Evolutionary conservation across 2,329 filamentous ascomycete genomes (phyloP).

Genomic region (Fusarium lyarnte): DNA sequence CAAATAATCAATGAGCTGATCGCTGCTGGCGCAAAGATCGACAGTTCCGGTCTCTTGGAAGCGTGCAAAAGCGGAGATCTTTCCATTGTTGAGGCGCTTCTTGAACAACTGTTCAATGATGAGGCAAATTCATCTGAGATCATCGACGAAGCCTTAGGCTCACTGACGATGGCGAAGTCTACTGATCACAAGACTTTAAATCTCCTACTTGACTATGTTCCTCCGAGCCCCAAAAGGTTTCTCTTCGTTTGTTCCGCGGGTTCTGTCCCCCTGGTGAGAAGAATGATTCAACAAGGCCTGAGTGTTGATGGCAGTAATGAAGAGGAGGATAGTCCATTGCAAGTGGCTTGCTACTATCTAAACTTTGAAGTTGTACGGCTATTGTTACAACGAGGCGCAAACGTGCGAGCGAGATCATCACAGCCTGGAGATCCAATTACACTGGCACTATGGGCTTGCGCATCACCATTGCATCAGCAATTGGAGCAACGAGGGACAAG

Average conservation of each 20-base stretch:
- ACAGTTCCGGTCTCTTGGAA: not conserved
- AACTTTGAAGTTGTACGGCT: not conserved
- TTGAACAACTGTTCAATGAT: not conserved
- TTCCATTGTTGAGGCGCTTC: not conserved
- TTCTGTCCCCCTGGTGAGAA: not conserved
- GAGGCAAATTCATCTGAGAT: not conserved
- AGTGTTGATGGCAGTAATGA: not conserved
- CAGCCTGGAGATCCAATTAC: not conserved
- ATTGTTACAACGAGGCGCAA: not conserved
- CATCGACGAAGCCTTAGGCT: not conserved
- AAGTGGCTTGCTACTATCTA: not conserved
- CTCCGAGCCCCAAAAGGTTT: not conserved
- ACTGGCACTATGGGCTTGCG: not conserved
- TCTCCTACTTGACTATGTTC: not conserved
- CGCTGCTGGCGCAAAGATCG: not conserved
- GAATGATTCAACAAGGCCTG: not conserved
- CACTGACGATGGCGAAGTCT: not conserved
- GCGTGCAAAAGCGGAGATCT: not conserved
- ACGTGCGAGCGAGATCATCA: not conserved
- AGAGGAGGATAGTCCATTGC: not conserved
- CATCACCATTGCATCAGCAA: not conserved
- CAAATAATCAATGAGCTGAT: slow-evolving; percentile 5
- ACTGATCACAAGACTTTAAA: not conserved
- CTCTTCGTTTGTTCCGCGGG: not conserved
- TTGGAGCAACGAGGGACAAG: not conserved